Conservation (phyloP, 495 filamentous ascomycete genomes). For the Hyphodiscus hymeniophilus region DNA sequence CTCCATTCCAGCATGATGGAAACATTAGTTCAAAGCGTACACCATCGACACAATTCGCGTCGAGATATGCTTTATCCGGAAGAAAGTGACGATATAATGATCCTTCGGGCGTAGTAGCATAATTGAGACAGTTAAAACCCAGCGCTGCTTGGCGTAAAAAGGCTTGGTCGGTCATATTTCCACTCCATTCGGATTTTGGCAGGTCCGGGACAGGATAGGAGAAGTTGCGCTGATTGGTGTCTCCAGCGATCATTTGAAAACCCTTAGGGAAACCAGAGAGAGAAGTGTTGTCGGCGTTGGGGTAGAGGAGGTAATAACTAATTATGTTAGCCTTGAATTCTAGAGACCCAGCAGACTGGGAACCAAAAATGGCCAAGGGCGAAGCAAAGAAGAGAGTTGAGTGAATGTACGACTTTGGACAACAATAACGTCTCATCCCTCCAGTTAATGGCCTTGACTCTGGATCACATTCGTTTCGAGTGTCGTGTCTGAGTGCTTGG, state of each 20-base stretch:
- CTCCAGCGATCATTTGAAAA: conserved; percentile 85
- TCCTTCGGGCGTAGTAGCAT: conserved; percentile 49
- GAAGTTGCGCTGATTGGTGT: conserved; percentile 60
- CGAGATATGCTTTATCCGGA: conserved; percentile 70
- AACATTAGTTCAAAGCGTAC: conserved; percentile 65
- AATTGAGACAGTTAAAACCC: conserved; percentile 91
- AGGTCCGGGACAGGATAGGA: conserved; percentile 61
- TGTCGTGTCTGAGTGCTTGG: too few relatives aligned
- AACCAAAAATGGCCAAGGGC: too few relatives aligned
- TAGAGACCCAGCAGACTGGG: too few relatives aligned
- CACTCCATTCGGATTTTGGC: conserved; percentile 61
- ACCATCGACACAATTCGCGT: conserved; percentile 67
- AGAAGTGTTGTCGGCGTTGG: conserved; percentile 38
- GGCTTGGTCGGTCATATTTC: conserved; percentile 45
- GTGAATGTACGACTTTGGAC: too few relatives aligned
- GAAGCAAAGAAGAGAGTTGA: neutral
- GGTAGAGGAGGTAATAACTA: conserved; percentile 69
- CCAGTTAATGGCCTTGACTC: too few relatives aligned
- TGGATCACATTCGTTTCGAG: too few relatives aligned
- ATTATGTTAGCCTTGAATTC: conserved; percentile 10
- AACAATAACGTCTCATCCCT: too few relatives aligned
- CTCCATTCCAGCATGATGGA: conserved; percentile 66
- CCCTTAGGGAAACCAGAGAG: conserved; percentile 68
- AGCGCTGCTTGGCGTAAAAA: conserved; percentile 72
- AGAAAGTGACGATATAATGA: conserved; percentile 73